Conservation (phyloP, 768 basidiomycete species). For the Phylloporus rhodoxanthus region DNA sequence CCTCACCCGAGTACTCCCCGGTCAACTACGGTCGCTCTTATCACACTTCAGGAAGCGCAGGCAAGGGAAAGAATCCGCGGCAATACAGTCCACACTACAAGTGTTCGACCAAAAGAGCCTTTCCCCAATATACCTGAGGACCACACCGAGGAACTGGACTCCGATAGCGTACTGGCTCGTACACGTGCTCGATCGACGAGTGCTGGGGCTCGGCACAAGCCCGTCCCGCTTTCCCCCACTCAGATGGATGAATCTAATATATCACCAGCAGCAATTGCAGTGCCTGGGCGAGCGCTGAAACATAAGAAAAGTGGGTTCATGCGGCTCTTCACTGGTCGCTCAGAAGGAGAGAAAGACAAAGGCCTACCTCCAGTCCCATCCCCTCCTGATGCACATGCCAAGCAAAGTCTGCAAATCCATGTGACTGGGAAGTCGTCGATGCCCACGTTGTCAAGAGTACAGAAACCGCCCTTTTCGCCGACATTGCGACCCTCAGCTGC, state of each 20-base stretch:
- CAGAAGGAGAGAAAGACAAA: slow-evolving; percentile 32
- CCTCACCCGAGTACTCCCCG: slow-evolving; percentile 49
- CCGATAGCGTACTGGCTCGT: slow-evolving; percentile 19
- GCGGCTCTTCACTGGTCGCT: slow-evolving; percentile 61
- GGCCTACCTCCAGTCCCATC: slow-evolving; percentile 49
- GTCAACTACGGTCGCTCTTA: slow-evolving; percentile 56
- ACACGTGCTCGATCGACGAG: slow-evolving; percentile 58
- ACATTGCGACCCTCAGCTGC: slow-evolving; percentile 24
- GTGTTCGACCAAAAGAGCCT: slow-evolving; percentile 23
- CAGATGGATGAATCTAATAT: slow-evolving; percentile 35
- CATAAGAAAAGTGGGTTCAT: slow-evolving; percentile 82
- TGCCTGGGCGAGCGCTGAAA: slow-evolving; percentile 47
- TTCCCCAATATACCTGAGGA: slow-evolving; percentile 30
- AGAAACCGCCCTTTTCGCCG: slow-evolving; percentile 39
- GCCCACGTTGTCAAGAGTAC: slow-evolving; percentile 30
- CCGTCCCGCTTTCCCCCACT: slow-evolving; percentile 31
- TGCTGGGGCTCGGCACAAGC: slow-evolving; percentile 48
- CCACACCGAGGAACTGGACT: slow-evolving; percentile 23
- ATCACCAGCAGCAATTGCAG: slow-evolving; percentile 5
- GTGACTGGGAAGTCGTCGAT: slow-evolving; percentile 27
- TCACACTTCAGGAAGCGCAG: slow-evolving; percentile 74
- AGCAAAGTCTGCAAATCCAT: slow-evolving; percentile 18
- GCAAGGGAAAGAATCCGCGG: slow-evolving; percentile 57
- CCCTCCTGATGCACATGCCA: slow-evolving; percentile 35
- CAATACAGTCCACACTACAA: slow-evolving; percentile 33